Evolutionary conservation across 495 filamentous ascomycete species (phyloP), one percentile per base, ranked within the genome.

Genomic region (Penicillium verhagenii): DNA sequence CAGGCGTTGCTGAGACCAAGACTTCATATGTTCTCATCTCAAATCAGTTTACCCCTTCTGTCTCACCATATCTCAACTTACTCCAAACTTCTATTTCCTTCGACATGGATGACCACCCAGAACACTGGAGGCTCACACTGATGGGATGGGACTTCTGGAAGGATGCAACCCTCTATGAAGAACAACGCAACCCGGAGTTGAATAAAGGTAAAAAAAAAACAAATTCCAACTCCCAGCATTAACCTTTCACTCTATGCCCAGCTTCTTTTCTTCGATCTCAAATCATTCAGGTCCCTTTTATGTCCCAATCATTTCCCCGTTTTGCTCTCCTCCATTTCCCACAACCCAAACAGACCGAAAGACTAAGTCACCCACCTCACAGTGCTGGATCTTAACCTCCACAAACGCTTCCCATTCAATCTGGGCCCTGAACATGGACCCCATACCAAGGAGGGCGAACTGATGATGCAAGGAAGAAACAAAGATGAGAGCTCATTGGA

Each of bases 111-210:
- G 58, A 70, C 16, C 55, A 63, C 47, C 50, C 63, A 23, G 42
- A 23, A 4, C 71, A 70, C 57, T 73, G 71, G 71, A 42, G 58
- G n/a, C 40, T 31, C 18, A 67, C 65, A 18, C 59, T 73, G 3
- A 48, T 70, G 31, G 71, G 71, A 10, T 50, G 37, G 20, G 60
- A 57, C 3, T 72, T 73, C 51, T 73, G 71, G 71, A 61, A 56
- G 53, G 63, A 70, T 40, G 43, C 51, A n/a, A 16, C 47, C 46
- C 43, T 44, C 9, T 54, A 65, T 25, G 49, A 60, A 21, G 44
- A 50, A 6, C 25, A 40, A 7, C 20, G 40, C 18, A 28, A 19
- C 9, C 31, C 26, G 3, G 48, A 38, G 26, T 26, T 51, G 26
- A n/a, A 51, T n/a, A 25, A 21, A 23, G 38, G 51, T 54, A 59